Conservation (phyloP, 441 rosid genomes). For the Jatropha podagrica region DNA sequence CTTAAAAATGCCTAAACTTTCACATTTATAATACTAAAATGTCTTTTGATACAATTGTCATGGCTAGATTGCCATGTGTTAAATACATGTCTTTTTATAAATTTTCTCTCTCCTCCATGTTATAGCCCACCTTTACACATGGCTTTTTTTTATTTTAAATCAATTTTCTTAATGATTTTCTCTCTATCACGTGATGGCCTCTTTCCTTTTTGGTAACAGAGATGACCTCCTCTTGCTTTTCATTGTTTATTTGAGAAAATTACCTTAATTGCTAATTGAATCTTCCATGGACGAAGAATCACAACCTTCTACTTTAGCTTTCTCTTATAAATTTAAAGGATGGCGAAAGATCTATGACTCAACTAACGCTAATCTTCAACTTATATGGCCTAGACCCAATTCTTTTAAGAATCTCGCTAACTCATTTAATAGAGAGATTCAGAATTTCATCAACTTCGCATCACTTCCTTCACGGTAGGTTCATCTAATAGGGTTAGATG, state of each 20-base stretch:
- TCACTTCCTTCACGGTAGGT: conserved; percentile 51
- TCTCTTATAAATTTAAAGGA: conserved; percentile 74
- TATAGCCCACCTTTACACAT: no score
- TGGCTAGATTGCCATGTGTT: no score
- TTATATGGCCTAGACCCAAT: conserved; percentile 79
- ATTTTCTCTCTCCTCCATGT: no score
- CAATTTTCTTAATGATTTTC: no score
- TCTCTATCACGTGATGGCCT: no score
- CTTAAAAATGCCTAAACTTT: no score
- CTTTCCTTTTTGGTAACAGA: no score
- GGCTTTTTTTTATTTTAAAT: no score
- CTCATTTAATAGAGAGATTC: conserved; percentile 79
- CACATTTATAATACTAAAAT: no score
- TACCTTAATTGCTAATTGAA: conserved; percentile 9
- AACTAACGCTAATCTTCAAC: conserved; percentile 83
- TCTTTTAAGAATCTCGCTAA: conserved; percentile 83
- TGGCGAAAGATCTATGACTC: conserved; percentile 90
- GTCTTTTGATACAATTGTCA: no score
- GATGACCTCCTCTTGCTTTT: no score
- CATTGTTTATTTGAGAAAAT: neutral
- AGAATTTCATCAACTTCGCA: conserved; percentile 70
- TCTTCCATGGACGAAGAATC: conserved; percentile 34
- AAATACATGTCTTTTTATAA: no score
- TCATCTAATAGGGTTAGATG: conserved; percentile 48
- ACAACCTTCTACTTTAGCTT: conserved; percentile 52